phyloP scores from a whole-genome alignment of 2,329 filamentous ascomycete genomes.

The Colletotrichum sp. region DNA sequence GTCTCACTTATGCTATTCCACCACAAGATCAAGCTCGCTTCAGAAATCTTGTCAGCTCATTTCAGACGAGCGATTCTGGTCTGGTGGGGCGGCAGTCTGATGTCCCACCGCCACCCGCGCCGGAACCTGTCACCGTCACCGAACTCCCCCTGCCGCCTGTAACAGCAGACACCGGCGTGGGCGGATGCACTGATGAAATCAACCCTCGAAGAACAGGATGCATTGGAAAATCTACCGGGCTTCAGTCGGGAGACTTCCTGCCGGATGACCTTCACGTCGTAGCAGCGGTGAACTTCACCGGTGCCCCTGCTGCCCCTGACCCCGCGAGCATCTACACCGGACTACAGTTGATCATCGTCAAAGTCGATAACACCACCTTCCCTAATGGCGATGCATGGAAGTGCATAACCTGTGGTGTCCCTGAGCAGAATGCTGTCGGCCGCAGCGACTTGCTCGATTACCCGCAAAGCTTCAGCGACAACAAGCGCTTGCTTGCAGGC shows the following conservation, averaged over 20 bases:
- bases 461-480: conserved; percentile 46
- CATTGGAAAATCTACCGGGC: conserved; percentile 25
- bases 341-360: conserved; percentile 46
- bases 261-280: conserved; percentile 49
- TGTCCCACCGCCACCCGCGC: conserved; percentile 28
- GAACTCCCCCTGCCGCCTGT: conserved; percentile 43
- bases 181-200: conserved; percentile 35
- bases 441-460: conserved; percentile 36
- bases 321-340: conserved; percentile 46
- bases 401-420: conserved; percentile 50
- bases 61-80: neutral
- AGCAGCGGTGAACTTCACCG: conserved; percentile 42
- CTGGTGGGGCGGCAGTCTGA: neutral
- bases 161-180: conserved; percentile 24
- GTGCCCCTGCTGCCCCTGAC: conserved; percentile 43
- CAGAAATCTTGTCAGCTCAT: neutral
- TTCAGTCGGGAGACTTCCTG: conserved; percentile 34
- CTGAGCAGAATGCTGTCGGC: conserved; percentile 32
- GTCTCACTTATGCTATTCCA: neutral
- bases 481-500: conserved; percentile 38
- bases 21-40: neutral
- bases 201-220: conserved; percentile 44
- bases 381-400: conserved; percentile 51
- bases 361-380: conserved; percentile 44
- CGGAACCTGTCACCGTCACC: conserved; percentile 38